Conservation (phyloP, 768 basidiomycete genomes). For the Cystoderma amianthinum region DNA sequence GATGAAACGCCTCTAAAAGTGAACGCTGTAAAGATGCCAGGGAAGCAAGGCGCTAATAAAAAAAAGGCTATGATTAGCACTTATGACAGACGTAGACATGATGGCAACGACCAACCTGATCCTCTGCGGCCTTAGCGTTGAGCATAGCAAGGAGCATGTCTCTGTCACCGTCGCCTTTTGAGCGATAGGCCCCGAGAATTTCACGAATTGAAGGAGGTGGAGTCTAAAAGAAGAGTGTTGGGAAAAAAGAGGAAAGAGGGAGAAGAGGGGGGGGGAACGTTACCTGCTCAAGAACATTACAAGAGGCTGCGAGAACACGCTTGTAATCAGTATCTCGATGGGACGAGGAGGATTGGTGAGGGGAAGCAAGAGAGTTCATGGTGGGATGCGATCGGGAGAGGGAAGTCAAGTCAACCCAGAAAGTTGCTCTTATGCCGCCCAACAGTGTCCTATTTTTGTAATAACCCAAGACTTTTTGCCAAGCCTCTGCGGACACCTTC, state of each 20-base stretch:
- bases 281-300: conserved; percentile 36
- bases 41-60: conserved; percentile 59
- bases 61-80: conserved; percentile 7
- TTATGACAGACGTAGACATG: conserved; percentile 2
- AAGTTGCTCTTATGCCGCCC: conserved; percentile 38
- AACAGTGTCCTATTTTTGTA: conserved; percentile 36
- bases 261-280: conserved; percentile 6
- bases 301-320: conserved; percentile 29
- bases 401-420: conserved; percentile 25
- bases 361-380: conserved; percentile 28
- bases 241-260: conserved; percentile 11
- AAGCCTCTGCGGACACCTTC: conserved; percentile 23
- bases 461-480: conserved; percentile 39
- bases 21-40: conserved; percentile 64
- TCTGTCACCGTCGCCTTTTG: conserved; percentile 86
- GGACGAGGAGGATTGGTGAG: conserved; percentile 20
- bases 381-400: conserved; percentile 29
- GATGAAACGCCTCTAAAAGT: conserved; percentile 55
- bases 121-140: conserved; percentile 89
- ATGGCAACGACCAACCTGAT: conserved; percentile 55
- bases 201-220: conserved; percentile 81
- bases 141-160: conserved; percentile 89
- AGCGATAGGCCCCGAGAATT: conserved; percentile 78
- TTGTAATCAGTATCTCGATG: conserved; percentile 22
- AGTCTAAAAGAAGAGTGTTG: conserved; percentile 37